These are phyloP conservation scores for Thraustotheca clavata DNA, from an alignment of 352 stramenopile genomes.

Conservation along the genomic window DNA sequence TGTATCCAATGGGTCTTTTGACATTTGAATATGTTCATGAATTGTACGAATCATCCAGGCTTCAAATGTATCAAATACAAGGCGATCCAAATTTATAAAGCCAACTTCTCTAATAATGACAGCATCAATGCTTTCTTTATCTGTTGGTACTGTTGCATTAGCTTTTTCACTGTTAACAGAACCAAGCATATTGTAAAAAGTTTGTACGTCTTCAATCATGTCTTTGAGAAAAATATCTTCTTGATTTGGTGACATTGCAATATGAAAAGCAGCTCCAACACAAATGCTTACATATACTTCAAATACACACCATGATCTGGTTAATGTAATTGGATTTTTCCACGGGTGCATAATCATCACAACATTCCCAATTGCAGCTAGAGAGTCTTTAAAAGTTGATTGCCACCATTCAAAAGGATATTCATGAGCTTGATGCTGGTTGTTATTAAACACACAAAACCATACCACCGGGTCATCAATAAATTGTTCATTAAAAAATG, in stretches of 20 bases:
- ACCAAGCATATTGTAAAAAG: not conserved
- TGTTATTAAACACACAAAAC: constrained; percentile 21
- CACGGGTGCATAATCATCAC: constrained; percentile 19
- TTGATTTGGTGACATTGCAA: not conserved
- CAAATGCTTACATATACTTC: constrained; percentile 8
- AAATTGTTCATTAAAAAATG: constrained; percentile 1
- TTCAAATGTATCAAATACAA: too few species aligned
- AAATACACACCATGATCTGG: constrained; percentile 19
- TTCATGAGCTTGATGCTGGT: not conserved
- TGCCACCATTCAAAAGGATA: not conserved
- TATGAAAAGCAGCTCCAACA: not conserved
- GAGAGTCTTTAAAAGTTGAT: not conserved
- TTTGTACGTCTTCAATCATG: not conserved
- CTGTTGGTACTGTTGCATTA: not conserved
- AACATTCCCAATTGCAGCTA: constrained; percentile 7
- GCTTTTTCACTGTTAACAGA: not conserved
- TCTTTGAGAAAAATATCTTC: not conserved
- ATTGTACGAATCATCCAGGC: too few species aligned
- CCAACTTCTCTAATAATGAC: not conserved
- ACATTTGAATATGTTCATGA: too few species aligned
- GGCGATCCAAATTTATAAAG: not conserved
- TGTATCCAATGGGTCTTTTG: too few species aligned
- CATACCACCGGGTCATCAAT: not conserved
- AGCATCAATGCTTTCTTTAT: not conserved
- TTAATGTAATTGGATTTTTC: constrained; percentile 16